Conservation (phyloP, 768 basidiomycete genomes). For the Paxillus ammoniavirescens region DNA sequence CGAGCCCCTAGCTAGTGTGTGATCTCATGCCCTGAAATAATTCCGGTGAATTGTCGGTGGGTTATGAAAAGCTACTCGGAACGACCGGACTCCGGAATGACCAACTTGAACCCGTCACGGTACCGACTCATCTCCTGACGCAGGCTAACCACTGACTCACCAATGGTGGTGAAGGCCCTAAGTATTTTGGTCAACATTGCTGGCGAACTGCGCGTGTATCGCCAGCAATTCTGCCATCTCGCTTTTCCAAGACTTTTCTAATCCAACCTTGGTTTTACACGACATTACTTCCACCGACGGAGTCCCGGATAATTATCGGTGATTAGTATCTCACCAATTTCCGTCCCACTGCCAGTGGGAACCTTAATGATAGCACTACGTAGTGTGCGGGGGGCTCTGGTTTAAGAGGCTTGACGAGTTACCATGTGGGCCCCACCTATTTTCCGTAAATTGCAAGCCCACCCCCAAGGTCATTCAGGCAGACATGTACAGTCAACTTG, state of each 20-base stretch:
- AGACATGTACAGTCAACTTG: constrained; percentile 29
- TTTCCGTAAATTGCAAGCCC: background rate
- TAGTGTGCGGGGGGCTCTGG: constrained; percentile 29
- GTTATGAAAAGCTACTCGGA: background rate
- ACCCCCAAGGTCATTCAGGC: background rate
- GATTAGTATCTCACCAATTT: constrained; percentile 28
- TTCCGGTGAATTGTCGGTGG: background rate
- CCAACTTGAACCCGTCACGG: too few relatives aligned
- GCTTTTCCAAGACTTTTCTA: background rate
- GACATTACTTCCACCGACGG: background rate
- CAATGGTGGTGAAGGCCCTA: too few relatives aligned
- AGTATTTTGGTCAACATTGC: too few relatives aligned
- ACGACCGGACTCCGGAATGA: too few relatives aligned
- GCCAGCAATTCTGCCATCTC: background rate
- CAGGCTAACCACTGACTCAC: too few relatives aligned
- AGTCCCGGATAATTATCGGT: constrained; percentile 51
- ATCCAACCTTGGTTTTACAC: background rate
- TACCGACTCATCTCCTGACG: too few relatives aligned
- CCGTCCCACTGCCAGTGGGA: constrained; percentile 20
- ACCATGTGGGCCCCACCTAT: constrained; percentile 26
- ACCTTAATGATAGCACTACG: constrained; percentile 3
- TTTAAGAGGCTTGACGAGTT: constrained; percentile 36
- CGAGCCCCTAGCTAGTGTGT: too few relatives aligned
- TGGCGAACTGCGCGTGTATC: too few relatives aligned
- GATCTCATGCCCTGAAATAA: too few relatives aligned